These are phyloP conservation scores for Penicillium canariense DNA, from an alignment of 495 filamentous ascomycete species.

Conservation along the genomic window DNA sequence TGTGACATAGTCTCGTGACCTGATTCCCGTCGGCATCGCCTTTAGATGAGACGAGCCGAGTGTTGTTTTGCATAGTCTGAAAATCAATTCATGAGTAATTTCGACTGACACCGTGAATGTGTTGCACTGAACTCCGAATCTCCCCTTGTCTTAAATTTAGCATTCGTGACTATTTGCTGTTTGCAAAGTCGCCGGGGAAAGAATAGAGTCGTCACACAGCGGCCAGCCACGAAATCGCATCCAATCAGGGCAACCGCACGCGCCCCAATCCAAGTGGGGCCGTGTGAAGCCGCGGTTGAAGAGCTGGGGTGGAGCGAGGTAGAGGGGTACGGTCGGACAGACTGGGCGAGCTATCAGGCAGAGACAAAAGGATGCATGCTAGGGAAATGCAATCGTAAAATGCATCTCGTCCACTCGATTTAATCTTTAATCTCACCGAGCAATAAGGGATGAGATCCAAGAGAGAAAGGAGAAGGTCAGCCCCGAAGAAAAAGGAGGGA, in stretches of 20 bases:
- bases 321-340: no score
- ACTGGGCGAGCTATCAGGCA: no score
- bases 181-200: neutral
- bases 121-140: neutral
- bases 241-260: neutral
- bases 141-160: neutral
- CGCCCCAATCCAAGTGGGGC: slow-evolving; percentile 11
- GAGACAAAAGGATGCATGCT: neutral
- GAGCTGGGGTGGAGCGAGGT: no score
- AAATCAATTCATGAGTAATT: slow-evolving; percentile 10
- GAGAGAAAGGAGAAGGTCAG: no score
- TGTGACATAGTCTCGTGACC: slow-evolving; percentile 2
- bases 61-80: slow-evolving; percentile 13
- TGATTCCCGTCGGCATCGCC: slow-evolving; percentile 19
- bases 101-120: neutral
- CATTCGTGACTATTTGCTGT: neutral
- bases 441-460: no score
- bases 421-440: no score
- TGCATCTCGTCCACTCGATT: no score
- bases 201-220: neutral
- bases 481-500: neutral
- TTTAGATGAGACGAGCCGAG: neutral
- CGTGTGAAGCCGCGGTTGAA: slow-evolving; percentile 22
- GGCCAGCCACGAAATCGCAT: neutral
- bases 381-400: no score